These are phyloP conservation scores for Cladosporium sp. DNA, from an alignment of 2,329 filamentous ascomycete genomes.

Conservation along the genomic window DNA sequence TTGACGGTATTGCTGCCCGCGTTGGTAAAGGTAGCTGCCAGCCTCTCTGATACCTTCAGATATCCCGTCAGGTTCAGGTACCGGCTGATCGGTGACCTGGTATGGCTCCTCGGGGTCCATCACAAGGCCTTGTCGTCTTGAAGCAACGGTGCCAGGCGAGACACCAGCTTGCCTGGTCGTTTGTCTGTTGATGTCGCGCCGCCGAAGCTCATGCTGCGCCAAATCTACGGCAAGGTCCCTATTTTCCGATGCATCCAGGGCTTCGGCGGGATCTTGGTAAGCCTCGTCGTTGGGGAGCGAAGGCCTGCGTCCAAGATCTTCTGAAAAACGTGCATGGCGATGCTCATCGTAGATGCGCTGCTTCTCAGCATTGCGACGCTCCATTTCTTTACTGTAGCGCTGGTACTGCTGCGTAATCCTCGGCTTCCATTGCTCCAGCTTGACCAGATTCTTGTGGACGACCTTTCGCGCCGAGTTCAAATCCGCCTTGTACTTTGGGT, in stretches of 20 bases:
- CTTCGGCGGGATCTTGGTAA: conserved; percentile 10
- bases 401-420: conserved; percentile 65
- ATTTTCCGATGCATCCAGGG: conserved; percentile 62
- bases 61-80: conserved; percentile 4
- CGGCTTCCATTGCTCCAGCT: conserved; percentile 73
- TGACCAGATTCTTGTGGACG: conserved; percentile 58
- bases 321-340: conserved; percentile 12
- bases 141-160: conserved; percentile 36
- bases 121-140: conserved; percentile 23
- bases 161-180: conserved; percentile 49
- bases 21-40: conserved; percentile 19
- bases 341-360: conserved; percentile 19
- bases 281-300: conserved; percentile 11
- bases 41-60: conserved; percentile 22
- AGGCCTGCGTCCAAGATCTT: conserved; percentile 13
- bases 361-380: conserved; percentile 31
- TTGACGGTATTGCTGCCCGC: conserved; percentile 10
- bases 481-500: conserved; percentile 51
- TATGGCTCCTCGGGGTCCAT: conserved; percentile 13
- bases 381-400: conserved; percentile 55
- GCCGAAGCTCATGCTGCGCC: conserved; percentile 64
- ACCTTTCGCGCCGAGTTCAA: conserved; percentile 54
- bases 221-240: conserved; percentile 70
- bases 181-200: conserved; percentile 55
- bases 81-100: neutral